phyloP scores from a whole-genome alignment of 139 green algal species.

The Picochlorum sp. region DNA sequence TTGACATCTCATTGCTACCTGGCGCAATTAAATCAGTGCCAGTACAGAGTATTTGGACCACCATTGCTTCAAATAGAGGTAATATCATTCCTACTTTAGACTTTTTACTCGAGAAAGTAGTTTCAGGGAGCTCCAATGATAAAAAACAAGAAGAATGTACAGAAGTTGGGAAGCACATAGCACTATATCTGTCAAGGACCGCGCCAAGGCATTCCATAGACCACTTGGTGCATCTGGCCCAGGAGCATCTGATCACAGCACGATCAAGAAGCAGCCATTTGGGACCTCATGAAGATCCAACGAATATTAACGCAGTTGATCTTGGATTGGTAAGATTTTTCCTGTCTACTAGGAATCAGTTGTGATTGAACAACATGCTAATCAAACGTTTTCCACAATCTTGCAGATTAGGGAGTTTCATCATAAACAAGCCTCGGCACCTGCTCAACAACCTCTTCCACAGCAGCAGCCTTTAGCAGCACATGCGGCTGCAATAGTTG shows the following conservation, averaged over 20 bases:
- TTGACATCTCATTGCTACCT: constrained; percentile 6
- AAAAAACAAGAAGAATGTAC: not conserved
- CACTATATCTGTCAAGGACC: constrained; percentile 70
- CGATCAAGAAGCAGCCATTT: not conserved
- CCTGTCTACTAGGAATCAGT: too few relatives aligned
- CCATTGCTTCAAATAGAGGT: constrained; percentile 51
- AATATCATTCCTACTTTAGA: constrained; percentile 82
- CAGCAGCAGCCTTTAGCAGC: constrained; percentile 9
- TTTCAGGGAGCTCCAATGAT: constrained; percentile 17
- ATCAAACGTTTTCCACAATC: not conserved
- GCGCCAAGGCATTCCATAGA: constrained; percentile 74
- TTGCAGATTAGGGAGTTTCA: constrained; percentile 30
- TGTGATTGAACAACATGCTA: not conserved
- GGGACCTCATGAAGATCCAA: not conserved
- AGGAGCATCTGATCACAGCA: not conserved
- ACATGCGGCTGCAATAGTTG: not conserved
- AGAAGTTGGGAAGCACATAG: constrained; percentile 63
- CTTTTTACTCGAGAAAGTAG: constrained; percentile 55
- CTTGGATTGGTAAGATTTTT: not conserved
- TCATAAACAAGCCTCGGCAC: not conserved
- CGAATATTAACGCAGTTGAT: not conserved
- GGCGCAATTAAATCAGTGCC: not conserved
- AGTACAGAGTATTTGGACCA: constrained; percentile 75
- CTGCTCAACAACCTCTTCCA: constrained; percentile 2
- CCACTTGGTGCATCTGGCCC: constrained; percentile 44